phyloP scores from a whole-genome alignment of 78 protist species.

The Protostelium mycophagum region DNA sequence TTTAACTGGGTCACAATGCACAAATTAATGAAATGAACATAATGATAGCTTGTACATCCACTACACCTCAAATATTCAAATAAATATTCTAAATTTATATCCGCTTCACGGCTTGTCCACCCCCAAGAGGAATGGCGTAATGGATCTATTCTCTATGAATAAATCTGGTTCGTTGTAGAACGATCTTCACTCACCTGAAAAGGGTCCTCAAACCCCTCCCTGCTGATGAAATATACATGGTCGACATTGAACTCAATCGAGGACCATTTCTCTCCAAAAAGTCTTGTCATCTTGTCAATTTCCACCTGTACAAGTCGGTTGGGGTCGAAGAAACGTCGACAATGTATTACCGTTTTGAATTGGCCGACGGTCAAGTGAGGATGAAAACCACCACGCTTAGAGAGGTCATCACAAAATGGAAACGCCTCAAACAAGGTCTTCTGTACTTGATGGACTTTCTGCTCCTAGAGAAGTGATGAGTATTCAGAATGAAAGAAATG shows the following conservation, averaged over 20 bases:
- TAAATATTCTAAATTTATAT: no score
- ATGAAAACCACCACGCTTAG: neutral
- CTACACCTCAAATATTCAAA: no score
- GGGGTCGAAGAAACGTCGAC: no score
- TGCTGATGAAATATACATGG: neutral
- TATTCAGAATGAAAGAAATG: neutral
- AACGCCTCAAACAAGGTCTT: neutral
- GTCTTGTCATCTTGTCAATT: neutral
- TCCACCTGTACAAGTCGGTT: no score
- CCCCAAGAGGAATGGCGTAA: no score
- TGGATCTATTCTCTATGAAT: no score
- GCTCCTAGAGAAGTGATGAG: neutral
- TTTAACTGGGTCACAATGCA: neutral
- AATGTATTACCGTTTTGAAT: neutral
- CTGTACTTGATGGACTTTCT: neutral
- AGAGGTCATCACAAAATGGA: neutral
- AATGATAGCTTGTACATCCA: no score
- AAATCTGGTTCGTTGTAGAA: no score
- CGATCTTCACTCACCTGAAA: no score
- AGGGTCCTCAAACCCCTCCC: neutral
- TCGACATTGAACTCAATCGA: neutral
- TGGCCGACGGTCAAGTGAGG: neutral
- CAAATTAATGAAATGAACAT: neutral
- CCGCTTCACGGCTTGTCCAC: no score
- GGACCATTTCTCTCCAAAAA: neutral